A percentile compares a stretch with the other conserved stretches of the same genome.
phyloP scores from a whole-genome alignment of 208 protist genomes.

The Leishmania braziliensis region DNA sequence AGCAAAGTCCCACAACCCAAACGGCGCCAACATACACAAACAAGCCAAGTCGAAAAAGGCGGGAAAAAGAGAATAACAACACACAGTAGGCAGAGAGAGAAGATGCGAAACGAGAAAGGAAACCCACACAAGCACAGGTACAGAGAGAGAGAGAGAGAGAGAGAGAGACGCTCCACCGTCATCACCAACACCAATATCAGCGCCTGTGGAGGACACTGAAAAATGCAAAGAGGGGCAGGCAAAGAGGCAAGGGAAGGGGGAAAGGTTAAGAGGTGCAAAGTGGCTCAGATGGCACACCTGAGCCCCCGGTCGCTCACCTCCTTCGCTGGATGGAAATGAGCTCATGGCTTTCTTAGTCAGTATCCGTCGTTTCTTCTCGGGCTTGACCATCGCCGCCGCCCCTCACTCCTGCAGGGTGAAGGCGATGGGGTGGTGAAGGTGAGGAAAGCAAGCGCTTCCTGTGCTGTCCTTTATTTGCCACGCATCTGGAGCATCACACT shows the following conservation, averaged over 20 bases:
- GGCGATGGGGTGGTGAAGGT: background rate
- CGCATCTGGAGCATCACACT: slow-evolving; percentile 94
- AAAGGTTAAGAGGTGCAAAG: background rate
- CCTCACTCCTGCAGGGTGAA: background rate
- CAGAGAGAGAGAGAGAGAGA: background rate
- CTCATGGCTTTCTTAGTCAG: background rate
- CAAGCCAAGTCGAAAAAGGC: too few relatives aligned
- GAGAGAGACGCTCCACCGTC: background rate
- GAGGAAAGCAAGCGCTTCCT: background rate
- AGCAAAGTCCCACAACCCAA: background rate
- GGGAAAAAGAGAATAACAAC: background rate
- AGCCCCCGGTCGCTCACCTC: background rate
- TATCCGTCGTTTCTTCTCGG: background rate
- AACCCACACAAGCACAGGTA: background rate
- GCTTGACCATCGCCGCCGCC: background rate
- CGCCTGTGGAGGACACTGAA: background rate
- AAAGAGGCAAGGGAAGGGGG: background rate
- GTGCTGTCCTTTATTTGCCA: slow-evolving; percentile 31
- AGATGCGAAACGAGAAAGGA: background rate
- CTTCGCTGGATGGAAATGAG: background rate
- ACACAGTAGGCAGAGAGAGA: background rate
- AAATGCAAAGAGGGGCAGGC: background rate
- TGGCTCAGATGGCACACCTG: background rate
- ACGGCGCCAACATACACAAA: background rate
- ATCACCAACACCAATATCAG: background rate